These are phyloP conservation scores for Lachancea dasiensis DNA, from an alignment of 805 yeast genomes.

Conservation along the genomic window DNA sequence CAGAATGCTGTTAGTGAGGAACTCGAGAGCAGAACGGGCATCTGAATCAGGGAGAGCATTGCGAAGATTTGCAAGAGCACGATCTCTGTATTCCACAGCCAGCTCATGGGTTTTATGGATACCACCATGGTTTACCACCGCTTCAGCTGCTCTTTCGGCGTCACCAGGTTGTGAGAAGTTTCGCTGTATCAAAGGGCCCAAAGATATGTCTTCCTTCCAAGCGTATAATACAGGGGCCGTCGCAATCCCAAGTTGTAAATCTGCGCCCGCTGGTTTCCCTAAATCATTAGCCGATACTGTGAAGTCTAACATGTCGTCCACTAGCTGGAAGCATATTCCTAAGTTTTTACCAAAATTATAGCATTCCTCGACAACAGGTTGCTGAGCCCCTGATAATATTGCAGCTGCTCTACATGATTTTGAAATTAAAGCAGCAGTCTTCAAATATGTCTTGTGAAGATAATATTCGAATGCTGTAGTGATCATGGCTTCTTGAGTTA, in stretches of 20 bases:
- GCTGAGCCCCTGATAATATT: constrained; percentile 79
- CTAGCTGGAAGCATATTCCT: constrained; percentile 93
- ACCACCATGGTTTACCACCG: constrained; percentile 68
- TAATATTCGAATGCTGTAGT: constrained; percentile 93
- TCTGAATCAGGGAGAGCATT: constrained; percentile 74
- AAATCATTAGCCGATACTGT: constrained; percentile 78
- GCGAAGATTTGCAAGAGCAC: constrained; percentile 67
- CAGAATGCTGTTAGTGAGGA: constrained; percentile 75
- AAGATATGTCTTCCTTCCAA: constrained; percentile 80
- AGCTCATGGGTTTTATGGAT: constrained; percentile 66
- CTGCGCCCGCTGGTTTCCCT: constrained; percentile 97
- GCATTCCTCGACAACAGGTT: constrained; percentile 70
- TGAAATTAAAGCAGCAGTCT: constrained; percentile 91
- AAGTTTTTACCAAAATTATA: constrained; percentile 89
- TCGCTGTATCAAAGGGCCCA: constrained; percentile 78
- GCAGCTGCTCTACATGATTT: constrained; percentile 92
- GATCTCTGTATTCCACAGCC: constrained; percentile 72
- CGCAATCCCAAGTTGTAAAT: constrained; percentile 86
- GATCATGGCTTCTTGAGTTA: constrained; percentile 43
- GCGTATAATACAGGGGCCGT: constrained; percentile 96
- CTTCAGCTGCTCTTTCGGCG: constrained; percentile 69
- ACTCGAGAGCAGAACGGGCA: constrained; percentile 80
- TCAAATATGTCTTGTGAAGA: constrained; percentile 88
- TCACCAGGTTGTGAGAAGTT: constrained; percentile 80
- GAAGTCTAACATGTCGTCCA: constrained; percentile 93